Evolutionary conservation across 140 eudicot genomes (phyloP).

Genomic region (Anethum foeniculum): DNA sequence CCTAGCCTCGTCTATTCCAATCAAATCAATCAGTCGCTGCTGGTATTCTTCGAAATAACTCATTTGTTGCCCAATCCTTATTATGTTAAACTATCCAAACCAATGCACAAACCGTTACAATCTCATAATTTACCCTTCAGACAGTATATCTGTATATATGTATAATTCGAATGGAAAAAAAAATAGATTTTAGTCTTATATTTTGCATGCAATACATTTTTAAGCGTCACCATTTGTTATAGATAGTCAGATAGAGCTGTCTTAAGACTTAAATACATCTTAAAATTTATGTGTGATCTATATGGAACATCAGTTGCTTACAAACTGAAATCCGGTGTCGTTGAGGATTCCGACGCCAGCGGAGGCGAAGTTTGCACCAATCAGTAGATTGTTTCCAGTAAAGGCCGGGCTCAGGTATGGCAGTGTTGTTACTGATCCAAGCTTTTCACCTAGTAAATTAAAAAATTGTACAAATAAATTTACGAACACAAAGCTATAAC

Average conservation of each 20-base stretch:
- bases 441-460: conserved; percentile 35
- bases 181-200: background rate
- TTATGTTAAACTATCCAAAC: conserved; percentile 39
- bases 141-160: too few relatives aligned
- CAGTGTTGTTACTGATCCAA: conserved; percentile 59
- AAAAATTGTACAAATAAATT: background rate
- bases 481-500: background rate
- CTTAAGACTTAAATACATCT: background rate
- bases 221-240: background rate
- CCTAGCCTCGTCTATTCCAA: conserved; percentile 37
- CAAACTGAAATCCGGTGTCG: conserved; percentile 78
- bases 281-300: background rate
- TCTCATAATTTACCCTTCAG: background rate
- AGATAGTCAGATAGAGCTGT: background rate
- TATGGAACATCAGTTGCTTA: conserved; percentile 22
- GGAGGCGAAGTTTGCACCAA: conserved; percentile 83
- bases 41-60: conserved; percentile 46
- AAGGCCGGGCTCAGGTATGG: conserved; percentile 65
- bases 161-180: too few relatives aligned
- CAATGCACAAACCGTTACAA: background rate
- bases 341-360: conserved; percentile 76
- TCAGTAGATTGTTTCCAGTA: conserved; percentile 42
- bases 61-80: conserved; percentile 50
- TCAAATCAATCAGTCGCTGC: conserved; percentile 30
- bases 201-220: background rate